Conservation (phyloP, 2,329 filamentous ascomycete species). For the Fusarium setosum region DNA sequence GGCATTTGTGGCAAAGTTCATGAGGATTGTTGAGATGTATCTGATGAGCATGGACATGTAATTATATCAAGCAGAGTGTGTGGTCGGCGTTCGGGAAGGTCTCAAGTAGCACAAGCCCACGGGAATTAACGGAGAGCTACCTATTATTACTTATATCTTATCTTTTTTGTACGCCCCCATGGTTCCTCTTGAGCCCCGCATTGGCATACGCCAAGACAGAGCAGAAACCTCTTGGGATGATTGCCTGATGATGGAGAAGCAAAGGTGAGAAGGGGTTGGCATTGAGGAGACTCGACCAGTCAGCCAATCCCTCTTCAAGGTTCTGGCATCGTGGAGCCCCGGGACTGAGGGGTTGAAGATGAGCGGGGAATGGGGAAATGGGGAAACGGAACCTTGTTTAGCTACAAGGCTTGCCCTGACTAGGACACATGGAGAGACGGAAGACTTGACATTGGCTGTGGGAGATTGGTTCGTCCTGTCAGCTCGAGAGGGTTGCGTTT, state of each 20-base stretch:
- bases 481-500: not conserved
- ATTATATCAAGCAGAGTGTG: slow-evolving; percentile 31
- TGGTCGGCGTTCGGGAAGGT: slow-evolving; percentile 40
- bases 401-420: slow-evolving; percentile 15
- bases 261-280: slow-evolving; percentile 1
- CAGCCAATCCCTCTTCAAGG: slow-evolving; percentile 12
- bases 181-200: not conserved
- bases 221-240: not conserved
- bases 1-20: slow-evolving; percentile 98
- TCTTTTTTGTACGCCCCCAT: not conserved
- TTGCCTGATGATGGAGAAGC: slow-evolving; percentile 8
- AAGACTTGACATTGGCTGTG: slow-evolving; percentile 1
- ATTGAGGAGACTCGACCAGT: slow-evolving; percentile 8
- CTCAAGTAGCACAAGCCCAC: slow-evolving; percentile 23
- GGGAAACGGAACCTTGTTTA: slow-evolving; percentile 32
- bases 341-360: slow-evolving; percentile 15
- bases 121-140: slow-evolving; percentile 17
- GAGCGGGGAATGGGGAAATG: slow-evolving; percentile 34
- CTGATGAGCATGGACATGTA: slow-evolving; percentile 85
- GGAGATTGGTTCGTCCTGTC: not conserved
- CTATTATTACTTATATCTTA: slow-evolving; percentile 2
- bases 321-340: slow-evolving; percentile 12
- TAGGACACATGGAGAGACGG: slow-evolving; percentile 25
- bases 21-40: slow-evolving; percentile 94
- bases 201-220: not conserved